Base-by-base conservation (phyloP, 2,329 filamentous ascomycete species). In the Aspergillus japonicus region DNA sequence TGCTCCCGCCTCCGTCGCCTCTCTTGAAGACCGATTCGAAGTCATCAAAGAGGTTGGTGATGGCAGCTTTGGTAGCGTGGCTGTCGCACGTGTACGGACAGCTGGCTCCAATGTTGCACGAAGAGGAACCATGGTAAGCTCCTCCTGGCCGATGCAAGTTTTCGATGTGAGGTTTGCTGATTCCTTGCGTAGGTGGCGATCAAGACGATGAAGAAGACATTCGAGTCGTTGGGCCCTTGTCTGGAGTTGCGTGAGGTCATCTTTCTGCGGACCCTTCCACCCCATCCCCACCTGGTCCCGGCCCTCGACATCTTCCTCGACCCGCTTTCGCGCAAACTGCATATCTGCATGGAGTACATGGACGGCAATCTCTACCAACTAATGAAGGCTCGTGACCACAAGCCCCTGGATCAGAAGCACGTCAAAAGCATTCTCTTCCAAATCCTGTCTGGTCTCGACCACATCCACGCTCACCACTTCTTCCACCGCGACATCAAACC, bases 151-250 rank as follows among this genome's bases (percentile, higher is more conserved):
- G 5, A 3, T 35, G 48, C n/a, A 14, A 33, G 16, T 21, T 21
- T 52, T 42, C 58, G 39, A 44, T 56, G 47, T 47, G 48, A 47
- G n/a, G 39, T 47, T 29, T 62, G 53, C 63, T 67, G 53, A 65
- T 64, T 62, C 59, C 58, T 47, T 29, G 44, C 33, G 53, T 61
- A 98, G 95, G 90, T 99, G 70, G 95, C 95, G 48, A 97, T 99
- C 80, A 99, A 99, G 80, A 98, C 95, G 5, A 99, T 99, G 95
- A 99, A 99, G 84, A 99, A 99, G 85, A 93, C 90, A 0, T 99
- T 98, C 70, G 93, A 98, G 69, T 96, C 91, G 1, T 92, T 97
- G 73, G 81, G 86, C 16, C 90, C 92, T 55, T 99, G 95, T 75
- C 80, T 97, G 64, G 95, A 99, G 77, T 85, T 99, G 56, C 89